Percentiles rank a stretch among this genome's conserved stretches.
Conservation (phyloP, 2,329 filamentous ascomycete species). For the Byssochlamys sp. region DNA sequence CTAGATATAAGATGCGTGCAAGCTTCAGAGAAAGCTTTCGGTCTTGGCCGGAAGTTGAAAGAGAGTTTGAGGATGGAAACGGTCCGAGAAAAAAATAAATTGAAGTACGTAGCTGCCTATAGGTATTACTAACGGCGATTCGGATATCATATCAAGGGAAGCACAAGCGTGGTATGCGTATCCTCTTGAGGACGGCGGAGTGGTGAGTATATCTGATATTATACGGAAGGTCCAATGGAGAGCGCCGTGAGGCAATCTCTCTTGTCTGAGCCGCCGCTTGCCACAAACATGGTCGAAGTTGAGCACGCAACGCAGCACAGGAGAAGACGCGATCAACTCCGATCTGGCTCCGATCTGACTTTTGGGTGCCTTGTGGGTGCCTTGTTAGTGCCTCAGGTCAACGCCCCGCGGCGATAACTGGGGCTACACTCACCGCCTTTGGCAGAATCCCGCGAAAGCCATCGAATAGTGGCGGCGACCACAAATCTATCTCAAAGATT, state of each 20-base stretch:
- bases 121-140: background rate
- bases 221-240: background rate
- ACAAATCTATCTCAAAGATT: slow-evolving; percentile 14
- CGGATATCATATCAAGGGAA: background rate
- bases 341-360: background rate
- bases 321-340: background rate
- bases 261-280: background rate
- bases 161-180: background rate
- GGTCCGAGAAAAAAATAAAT: background rate
- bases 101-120: background rate
- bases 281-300: background rate
- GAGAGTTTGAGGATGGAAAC: background rate
- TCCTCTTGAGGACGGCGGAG: background rate
- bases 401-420: background rate
- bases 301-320: background rate
- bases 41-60: background rate
- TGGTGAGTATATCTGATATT: background rate
- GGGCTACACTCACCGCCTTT: background rate
- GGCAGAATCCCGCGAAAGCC: background rate
- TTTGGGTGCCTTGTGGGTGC: background rate
- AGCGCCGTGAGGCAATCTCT: background rate
- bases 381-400: background rate
- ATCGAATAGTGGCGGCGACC: background rate
- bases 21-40: background rate
- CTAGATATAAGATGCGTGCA: background rate